Conservation (phyloP, 2,329 filamentous ascomycete genomes). For the Botrytis hyacinthi region DNA sequence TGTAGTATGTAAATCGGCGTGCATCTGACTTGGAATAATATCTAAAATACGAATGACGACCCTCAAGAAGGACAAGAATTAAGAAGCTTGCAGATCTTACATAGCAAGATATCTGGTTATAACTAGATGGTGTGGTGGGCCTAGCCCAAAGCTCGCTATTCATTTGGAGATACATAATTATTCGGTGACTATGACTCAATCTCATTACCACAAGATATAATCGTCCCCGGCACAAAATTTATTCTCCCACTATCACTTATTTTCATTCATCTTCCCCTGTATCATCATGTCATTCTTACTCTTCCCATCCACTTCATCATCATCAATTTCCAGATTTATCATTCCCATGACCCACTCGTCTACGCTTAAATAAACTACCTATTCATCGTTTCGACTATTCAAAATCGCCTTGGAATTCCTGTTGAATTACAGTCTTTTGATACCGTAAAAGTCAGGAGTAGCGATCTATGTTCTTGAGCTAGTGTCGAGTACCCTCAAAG, state of each 20-base stretch:
- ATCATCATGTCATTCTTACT: not conserved
- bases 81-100: not conserved
- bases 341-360: not conserved
- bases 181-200: not conserved
- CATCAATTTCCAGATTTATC: rapidly evolving
- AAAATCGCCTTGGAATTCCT: not conserved
- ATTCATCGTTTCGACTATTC: not conserved
- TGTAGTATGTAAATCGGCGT: not conserved
- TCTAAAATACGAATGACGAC: not conserved
- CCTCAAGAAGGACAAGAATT: not conserved
- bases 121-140: not conserved
- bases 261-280: rapidly evolving
- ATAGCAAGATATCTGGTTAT: not conserved
- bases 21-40: not conserved
- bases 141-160: rapidly evolving
- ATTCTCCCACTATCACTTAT: not conserved
- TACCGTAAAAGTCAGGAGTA: no score
- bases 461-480: no score
- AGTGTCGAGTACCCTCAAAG: no score
- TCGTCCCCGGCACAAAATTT: not conserved
- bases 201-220: not conserved
- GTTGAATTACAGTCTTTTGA: no score
- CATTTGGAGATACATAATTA: not conserved
- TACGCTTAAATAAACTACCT: not conserved
- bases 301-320: rapidly evolving